These are phyloP conservation scores for Quercus tomentella DNA, from an alignment of 331 rosid species.

Conservation along the genomic window DNA sequence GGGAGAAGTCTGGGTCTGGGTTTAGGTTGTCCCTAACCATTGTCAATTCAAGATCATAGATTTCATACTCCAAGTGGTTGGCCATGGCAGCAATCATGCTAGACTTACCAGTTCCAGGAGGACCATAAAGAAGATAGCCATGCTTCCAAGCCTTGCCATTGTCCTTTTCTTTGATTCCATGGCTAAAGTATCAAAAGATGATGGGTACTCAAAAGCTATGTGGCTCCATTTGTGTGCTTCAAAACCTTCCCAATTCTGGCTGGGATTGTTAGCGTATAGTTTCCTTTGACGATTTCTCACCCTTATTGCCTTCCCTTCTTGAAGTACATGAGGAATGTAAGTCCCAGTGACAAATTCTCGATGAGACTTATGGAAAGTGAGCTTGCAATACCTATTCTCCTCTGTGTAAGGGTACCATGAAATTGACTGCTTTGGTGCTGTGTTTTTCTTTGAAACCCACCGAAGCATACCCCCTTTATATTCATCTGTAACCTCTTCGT, in stretches of 20 bases:
- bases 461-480: slow-evolving; percentile 24
- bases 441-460: slow-evolving; percentile 57
- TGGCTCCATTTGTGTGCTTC: slow-evolving; percentile 41
- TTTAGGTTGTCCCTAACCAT: too few relatives aligned
- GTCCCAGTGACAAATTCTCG: slow-evolving; percentile 19
- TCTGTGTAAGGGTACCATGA: slow-evolving; percentile 16
- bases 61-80: too few relatives aligned
- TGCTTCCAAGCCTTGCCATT: background rate
- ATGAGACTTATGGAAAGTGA: background rate
- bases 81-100: slow-evolving; percentile 45
- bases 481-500: slow-evolving; percentile 51
- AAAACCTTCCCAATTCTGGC: background rate
- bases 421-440: slow-evolving; percentile 26
- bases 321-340: slow-evolving; percentile 37
- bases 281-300: slow-evolving; percentile 41
- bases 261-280: slow-evolving; percentile 42
- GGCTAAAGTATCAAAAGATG: slow-evolving; percentile 39
- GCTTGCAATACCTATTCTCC: slow-evolving; percentile 24
- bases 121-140: slow-evolving; percentile 36
- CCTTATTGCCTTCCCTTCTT: slow-evolving; percentile 34
- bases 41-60: too few relatives aligned
- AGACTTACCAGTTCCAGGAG: slow-evolving; percentile 63
- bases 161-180: slow-evolving; percentile 42
- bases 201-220: slow-evolving; percentile 55
- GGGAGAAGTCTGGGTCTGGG: too few relatives aligned